Percentiles rank a stretch among this genome's conserved stretches.
Evolutionary conservation across 805 yeast genomes (phyloP).

Genomic region (Ogataea methanolica): DNA sequence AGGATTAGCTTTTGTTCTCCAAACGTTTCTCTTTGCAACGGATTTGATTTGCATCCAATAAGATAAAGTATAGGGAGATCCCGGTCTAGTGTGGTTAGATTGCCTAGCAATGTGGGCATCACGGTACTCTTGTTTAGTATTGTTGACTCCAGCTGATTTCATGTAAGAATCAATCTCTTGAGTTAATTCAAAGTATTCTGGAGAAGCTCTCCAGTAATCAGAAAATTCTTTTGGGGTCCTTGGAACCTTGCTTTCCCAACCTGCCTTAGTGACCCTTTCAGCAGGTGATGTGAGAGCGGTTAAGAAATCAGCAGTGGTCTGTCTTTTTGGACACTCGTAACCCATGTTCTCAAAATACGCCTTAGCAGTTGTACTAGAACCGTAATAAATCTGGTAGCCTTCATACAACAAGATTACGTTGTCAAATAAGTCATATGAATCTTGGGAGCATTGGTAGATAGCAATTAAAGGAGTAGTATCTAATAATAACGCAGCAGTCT

Average conservation of each 20-base stretch:
- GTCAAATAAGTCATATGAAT: too few relatives aligned
- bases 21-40: slow-evolving; percentile 39
- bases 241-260: slow-evolving; percentile 35
- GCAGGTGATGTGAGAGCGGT: slow-evolving; percentile 16
- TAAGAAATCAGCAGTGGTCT: too few relatives aligned
- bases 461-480: too few relatives aligned
- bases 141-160: slow-evolving; percentile 4
- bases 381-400: too few relatives aligned
- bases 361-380: too few relatives aligned
- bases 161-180: slow-evolving; percentile 31
- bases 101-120: slow-evolving; percentile 50
- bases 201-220: slow-evolving; percentile 33
- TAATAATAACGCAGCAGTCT: too few relatives aligned
- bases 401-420: too few relatives aligned
- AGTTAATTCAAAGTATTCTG: slow-evolving; percentile 27
- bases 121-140: slow-evolving; percentile 7
- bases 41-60: slow-evolving; percentile 47
- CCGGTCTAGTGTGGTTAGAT: slow-evolving; percentile 39
- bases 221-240: slow-evolving; percentile 34
- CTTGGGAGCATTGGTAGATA: too few relatives aligned
- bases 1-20: slow-evolving; percentile 47
- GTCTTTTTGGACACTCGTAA: too few relatives aligned
- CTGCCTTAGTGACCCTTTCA: slow-evolving; percentile 27
- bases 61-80: slow-evolving; percentile 47
- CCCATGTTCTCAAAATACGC: too few relatives aligned